Evolutionary conservation across 768 basidiomycete species (phyloP), one percentile per base, ranked within the genome.

Genomic region (Porpolomopsis calyptriformis): DNA sequence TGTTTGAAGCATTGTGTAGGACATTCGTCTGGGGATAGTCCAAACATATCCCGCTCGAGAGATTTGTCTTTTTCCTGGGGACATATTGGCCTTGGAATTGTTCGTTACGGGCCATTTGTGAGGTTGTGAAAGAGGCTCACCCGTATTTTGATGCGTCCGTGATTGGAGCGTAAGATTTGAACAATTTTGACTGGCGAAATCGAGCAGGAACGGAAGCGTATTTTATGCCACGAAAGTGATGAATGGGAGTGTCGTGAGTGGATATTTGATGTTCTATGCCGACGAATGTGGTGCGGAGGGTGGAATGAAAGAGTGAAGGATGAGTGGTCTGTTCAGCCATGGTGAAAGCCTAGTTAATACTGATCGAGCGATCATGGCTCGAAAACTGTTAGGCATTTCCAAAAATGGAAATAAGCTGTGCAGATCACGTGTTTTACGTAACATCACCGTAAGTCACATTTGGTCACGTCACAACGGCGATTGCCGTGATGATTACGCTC

Each of bases 191-290:
- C 61, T 82, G 83, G 44, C 83, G 77, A 57, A 87, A 88, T 40
- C 85, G 80, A 29, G 76, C 78, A 20, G 82, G 82, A 11, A 86
- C 69, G 18, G 68, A 68, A 19, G 82, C 85, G 53, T 86, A 88
- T 65, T 84, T 85, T 56, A 88, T 80, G 31, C 85, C 85, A 18
- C 77, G 74, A 54, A 77, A 88, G 56, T 86, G 85, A 54, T 82
- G 77, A 50, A 88, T 69, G 10, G 69, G 72, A 0, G 64, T 57
- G 40, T 74, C 73, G 20, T 67, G 60, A 0, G 78, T 73, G 4
- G 85, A 85, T 23, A 76, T 50, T 7, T 71, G 51, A 57, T 86
- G 85, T 26, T 76, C 68, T 37, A 81, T 54, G 45, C 85, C 85
- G 31, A 66, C 67, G 62, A 88, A 86, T 7, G 78, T 76, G 0